phyloP scores from a whole-genome alignment of 192 early-diverging fungal species.

The Coemansia sp. region DNA sequence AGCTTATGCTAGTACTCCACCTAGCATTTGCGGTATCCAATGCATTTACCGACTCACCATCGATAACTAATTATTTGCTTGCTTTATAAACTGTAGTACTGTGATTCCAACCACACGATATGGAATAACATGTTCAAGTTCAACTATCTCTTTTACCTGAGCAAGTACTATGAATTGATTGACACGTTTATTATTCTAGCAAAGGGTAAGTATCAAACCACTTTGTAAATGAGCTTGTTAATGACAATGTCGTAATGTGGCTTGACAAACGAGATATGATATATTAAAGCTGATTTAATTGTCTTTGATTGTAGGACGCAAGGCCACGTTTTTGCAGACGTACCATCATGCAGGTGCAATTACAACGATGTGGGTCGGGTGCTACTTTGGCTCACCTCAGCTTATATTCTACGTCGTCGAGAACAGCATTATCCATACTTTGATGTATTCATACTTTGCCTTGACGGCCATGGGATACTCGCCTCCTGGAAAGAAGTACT shows the following conservation, averaged over 20 bases:
- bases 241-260: too few relatives aligned
- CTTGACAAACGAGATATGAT: too few relatives aligned
- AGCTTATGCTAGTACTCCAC: too few relatives aligned
- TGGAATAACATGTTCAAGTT: conserved; percentile 79
- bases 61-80: neutral
- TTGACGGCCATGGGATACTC: conserved; percentile 69
- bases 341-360: conserved; percentile 91
- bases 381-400: conserved; percentile 72
- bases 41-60: too few relatives aligned
- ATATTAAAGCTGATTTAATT: neutral
- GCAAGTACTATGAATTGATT: conserved; percentile 85
- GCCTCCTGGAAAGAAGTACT: conserved; percentile 77
- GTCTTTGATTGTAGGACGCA: conserved; percentile 47
- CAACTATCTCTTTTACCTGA: conserved; percentile 85
- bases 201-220: conserved; percentile 49
- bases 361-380: conserved; percentile 86
- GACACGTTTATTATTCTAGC: conserved; percentile 84
- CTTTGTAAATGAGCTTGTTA: neutral
- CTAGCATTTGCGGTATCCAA: too few relatives aligned
- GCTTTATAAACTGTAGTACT: conserved; percentile 40
- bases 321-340: conserved; percentile 77
- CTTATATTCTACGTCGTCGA: conserved; percentile 77
- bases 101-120: conserved; percentile 64
- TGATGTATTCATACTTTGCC: conserved; percentile 87
- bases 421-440: conserved; percentile 84